Evolutionary conservation across 2,329 filamentous ascomycete species (phyloP).

Genomic region (Calonectria pseudoturangicola): DNA sequence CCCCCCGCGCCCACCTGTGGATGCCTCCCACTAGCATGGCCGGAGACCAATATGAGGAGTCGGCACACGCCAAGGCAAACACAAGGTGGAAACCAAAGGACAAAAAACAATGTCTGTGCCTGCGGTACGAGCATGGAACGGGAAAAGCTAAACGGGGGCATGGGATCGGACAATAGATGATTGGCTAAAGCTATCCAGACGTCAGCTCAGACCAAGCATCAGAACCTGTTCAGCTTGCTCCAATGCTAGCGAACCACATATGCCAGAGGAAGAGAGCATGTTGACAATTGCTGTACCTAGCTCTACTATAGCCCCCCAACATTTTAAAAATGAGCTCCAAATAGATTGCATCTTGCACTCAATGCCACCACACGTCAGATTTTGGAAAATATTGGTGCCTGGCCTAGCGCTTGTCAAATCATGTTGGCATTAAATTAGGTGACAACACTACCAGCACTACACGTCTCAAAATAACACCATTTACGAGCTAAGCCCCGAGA

Average conservation of each 20-base stretch:
- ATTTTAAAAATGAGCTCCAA: not conserved
- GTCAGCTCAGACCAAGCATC: not conserved
- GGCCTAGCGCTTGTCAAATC: not conserved
- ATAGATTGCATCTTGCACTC: not conserved
- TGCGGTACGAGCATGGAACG: not conserved
- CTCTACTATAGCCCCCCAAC: not conserved
- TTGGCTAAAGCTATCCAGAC: not conserved
- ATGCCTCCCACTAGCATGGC: constrained; percentile 30
- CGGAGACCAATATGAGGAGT: not conserved
- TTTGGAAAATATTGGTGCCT: constrained; percentile 17
- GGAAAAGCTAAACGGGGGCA: not conserved
- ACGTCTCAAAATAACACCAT: not conserved
- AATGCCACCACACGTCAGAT: constrained; percentile 10
- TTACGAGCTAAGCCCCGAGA: not conserved
- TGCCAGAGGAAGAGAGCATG: not conserved
- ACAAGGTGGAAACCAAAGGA: not conserved
- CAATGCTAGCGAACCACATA: not conserved
- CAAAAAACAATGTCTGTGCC: not conserved
- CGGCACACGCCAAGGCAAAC: constrained; percentile 16
- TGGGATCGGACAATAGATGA: constrained; percentile 1
- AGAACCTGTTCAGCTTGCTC: no score
- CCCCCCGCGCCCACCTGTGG: constrained; percentile 12
- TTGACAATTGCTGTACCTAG: not conserved
- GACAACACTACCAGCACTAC: not conserved
- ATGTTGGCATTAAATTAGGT: not conserved